A percentile compares a stretch with the other conserved stretches of the same genome.
These are phyloP conservation scores for Tolypocladium ovalisporum DNA, from an alignment of 2,329 filamentous ascomycete genomes.

Conservation along the genomic window DNA sequence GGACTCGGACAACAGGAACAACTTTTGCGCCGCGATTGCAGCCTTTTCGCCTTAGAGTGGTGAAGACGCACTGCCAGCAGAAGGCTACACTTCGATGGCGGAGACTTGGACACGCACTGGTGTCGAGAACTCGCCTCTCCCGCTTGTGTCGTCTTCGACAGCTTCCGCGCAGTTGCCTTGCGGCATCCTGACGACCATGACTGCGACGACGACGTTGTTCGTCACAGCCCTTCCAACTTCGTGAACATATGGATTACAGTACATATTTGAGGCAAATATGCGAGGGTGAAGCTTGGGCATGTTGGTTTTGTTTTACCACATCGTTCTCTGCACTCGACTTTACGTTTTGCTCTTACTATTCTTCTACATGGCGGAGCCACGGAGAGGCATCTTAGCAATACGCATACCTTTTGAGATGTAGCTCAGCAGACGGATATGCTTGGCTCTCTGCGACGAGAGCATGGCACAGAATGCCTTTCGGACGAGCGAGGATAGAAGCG, in stretches of 20 bases:
- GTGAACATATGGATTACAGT: conserved; percentile 6
- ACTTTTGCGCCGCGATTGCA: conserved; percentile 52
- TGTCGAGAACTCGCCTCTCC: neutral
- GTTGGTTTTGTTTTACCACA: neutral
- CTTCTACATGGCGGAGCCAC: neutral
- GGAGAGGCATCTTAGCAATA: neutral
- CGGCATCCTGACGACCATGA: conserved; percentile 6
- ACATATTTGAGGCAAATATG: neutral
- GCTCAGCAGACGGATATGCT: neutral
- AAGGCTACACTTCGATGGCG: neutral
- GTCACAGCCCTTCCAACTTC: conserved; percentile 6
- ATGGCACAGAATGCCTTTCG: neutral
- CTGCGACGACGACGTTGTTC: conserved; percentile 10
- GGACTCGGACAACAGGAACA: conserved; percentile 53
- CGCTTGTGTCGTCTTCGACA: neutral
- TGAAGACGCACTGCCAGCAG: conserved; percentile 2
- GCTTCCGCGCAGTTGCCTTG: neutral
- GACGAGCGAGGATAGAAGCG: neutral
- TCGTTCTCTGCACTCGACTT: neutral
- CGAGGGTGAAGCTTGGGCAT: neutral
- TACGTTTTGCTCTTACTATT: neutral
- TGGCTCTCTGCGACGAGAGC: neutral
- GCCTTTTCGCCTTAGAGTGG: conserved; percentile 20
- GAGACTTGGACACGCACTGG: neutral
- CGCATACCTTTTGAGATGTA: neutral